Conservation (phyloP, 164 flowering plant genomes). For the Tetrastigma voinierianum region DNA sequence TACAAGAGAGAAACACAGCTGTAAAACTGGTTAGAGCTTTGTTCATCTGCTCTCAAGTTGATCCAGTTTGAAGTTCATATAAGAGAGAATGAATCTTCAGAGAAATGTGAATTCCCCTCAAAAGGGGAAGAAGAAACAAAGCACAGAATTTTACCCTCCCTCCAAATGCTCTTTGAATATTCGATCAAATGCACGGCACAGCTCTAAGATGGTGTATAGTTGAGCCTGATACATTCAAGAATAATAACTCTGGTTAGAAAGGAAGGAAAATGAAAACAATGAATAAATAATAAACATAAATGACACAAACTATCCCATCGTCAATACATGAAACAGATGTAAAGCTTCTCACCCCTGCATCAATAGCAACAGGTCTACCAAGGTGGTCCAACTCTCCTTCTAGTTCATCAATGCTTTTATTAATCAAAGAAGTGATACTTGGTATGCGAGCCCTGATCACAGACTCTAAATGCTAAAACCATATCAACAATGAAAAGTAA, state of each 20-base stretch:
- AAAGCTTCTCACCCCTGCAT: conserved; percentile 64
- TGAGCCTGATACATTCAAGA: conserved; percentile 54
- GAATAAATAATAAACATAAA: no score
- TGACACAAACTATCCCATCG: neutral
- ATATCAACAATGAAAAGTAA: neutral
- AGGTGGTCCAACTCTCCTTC: conserved; percentile 62
- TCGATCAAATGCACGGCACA: conserved; percentile 92
- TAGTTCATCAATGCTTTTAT: conserved; percentile 65
- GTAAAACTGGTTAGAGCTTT: no score
- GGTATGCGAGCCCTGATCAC: conserved; percentile 66
- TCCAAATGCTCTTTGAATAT: conserved; percentile 89
- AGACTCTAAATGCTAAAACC: conserved; percentile 69
- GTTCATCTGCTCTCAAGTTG: no score
- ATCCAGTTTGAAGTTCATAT: no score
- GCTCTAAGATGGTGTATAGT: conserved; percentile 74
- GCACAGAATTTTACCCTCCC: conserved; percentile 63
- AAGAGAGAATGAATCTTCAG: neutral
- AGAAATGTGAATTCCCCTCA: neutral
- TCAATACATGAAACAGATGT: neutral
- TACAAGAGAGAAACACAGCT: no score
- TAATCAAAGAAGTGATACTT: conserved; percentile 54
- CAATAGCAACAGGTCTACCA: conserved; percentile 71
- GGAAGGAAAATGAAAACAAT: neutral
- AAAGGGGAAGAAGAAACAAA: neutral
- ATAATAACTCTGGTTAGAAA: no score